These are phyloP conservation scores for Cyclostephanos tholiformis DNA, from an alignment of 108 stramenopile genomes.

Conservation along the genomic window DNA sequence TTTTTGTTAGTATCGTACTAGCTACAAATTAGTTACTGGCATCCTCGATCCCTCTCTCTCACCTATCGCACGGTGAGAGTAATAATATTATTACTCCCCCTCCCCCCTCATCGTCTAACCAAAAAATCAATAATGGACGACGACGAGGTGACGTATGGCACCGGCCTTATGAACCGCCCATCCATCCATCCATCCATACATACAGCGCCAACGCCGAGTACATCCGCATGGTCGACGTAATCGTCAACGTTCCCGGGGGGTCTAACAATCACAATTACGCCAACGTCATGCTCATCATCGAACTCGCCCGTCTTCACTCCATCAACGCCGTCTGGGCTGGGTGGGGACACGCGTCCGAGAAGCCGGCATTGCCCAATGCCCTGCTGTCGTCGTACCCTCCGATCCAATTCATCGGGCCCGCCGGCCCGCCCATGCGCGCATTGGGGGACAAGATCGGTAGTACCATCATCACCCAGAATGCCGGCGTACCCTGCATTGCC, in stretches of 20 bases:
- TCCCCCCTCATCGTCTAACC: no score
- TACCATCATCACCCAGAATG: conserved; percentile 98
- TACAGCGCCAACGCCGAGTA: conserved; percentile 98
- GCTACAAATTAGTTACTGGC: no score
- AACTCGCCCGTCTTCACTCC: conserved; percentile 94
- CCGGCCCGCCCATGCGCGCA: conserved; percentile 97
- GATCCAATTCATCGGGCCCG: conserved; percentile 97
- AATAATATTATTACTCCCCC: no score
- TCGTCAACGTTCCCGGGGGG: conserved; percentile 99
- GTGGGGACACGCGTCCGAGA: conserved; percentile 99
- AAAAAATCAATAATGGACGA: no score
- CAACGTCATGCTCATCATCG: conserved; percentile 98
- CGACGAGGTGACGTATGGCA: no score
- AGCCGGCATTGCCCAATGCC: conserved; percentile 94
- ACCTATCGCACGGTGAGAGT: no score
- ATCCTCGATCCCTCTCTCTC: no score
- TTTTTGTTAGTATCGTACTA: no score
- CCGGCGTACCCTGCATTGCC: conserved; percentile 95
- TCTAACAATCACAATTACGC: conserved; percentile 99
- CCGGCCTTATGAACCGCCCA: no score
- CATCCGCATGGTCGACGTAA: conserved; percentile 99
- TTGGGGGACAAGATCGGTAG: conserved; percentile 99
- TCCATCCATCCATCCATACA: conserved; percentile 24
- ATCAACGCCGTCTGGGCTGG: conserved; percentile 99
- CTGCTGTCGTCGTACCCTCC: conserved; percentile 79